Evolutionary conservation across 176 grass and related monocot species (phyloP).

Genomic region (Ananas comosus): DNA sequence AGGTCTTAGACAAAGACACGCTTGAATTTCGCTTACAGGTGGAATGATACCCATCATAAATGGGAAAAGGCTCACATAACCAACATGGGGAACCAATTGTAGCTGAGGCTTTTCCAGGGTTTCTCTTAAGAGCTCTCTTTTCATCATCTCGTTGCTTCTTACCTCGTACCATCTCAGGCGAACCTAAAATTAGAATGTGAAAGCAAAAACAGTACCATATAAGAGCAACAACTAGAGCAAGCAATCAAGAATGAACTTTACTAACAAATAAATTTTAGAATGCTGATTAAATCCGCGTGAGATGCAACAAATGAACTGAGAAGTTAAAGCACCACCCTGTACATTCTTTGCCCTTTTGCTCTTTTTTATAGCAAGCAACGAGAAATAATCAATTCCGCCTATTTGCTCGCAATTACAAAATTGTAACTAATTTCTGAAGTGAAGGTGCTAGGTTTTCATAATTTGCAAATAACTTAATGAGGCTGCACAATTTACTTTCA

Average conservation of each 20-base stretch:
- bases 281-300: too few relatives aligned
- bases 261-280: too few relatives aligned
- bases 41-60: constrained; percentile 94
- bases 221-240: neutral
- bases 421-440: too few relatives aligned
- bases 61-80: constrained; percentile 93
- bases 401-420: too few relatives aligned
- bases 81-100: constrained; percentile 86
- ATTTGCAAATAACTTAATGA: too few relatives aligned
- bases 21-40: constrained; percentile 37
- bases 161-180: constrained; percentile 75
- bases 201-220: neutral
- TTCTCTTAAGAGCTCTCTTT: constrained; percentile 66
- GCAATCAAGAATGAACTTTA: neutral
- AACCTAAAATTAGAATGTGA: constrained; percentile 36
- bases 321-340: too few relatives aligned
- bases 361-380: too few relatives aligned
- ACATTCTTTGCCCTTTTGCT: too few relatives aligned
- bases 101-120: constrained; percentile 60
- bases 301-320: too few relatives aligned
- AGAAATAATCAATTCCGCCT: too few relatives aligned
- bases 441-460: too few relatives aligned
- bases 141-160: constrained; percentile 41
- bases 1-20: neutral
- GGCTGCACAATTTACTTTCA: too few relatives aligned